phyloP scores from a whole-genome alignment of 1,284 basidiomycete genomes.

The Moesziomyces sp. region DNA sequence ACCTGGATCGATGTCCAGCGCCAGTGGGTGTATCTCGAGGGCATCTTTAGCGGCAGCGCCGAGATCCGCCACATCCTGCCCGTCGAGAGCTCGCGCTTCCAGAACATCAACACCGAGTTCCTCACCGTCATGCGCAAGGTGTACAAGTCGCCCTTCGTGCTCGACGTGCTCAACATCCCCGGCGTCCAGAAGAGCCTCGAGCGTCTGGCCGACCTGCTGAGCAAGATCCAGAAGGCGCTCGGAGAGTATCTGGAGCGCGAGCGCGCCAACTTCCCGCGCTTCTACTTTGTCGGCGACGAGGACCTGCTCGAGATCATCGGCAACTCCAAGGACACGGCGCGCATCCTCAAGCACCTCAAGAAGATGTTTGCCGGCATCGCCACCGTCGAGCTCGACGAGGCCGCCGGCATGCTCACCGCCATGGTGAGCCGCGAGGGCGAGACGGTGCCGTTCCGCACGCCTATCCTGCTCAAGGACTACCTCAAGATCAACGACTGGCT shows the following conservation, averaged over 20 bases:
- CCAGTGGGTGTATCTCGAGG: slow-evolving; percentile 99
- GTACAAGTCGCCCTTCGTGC: slow-evolving; percentile 96
- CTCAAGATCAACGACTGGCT: slow-evolving; percentile 99
- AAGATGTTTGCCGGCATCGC: slow-evolving; percentile 99
- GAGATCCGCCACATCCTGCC: slow-evolving; percentile 82
- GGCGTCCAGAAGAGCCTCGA: slow-evolving; percentile 97
- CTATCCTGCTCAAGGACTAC: slow-evolving; percentile 88
- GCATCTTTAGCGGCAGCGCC: slow-evolving; percentile 99
- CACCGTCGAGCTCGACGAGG: slow-evolving; percentile 81
- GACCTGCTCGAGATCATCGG: slow-evolving; percentile 98
- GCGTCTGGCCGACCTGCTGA: slow-evolving; percentile 91
- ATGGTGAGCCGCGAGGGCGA: slow-evolving; percentile 81
- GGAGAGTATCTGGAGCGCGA: slow-evolving; percentile 99
- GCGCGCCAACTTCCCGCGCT: slow-evolving; percentile 89
- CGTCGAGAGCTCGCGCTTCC: slow-evolving; percentile 94
- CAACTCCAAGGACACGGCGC: slow-evolving; percentile 96
- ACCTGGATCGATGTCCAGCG: slow-evolving; percentile 99
- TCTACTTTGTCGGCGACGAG: slow-evolving; percentile 99
- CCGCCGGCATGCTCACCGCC: slow-evolving; percentile 68
- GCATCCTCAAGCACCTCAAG: slow-evolving; percentile 98
- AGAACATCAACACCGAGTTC: slow-evolving; percentile 99
- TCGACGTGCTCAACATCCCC: slow-evolving; percentile 96
- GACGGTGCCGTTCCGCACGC: slow-evolving; percentile 83
- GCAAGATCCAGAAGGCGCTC: slow-evolving; percentile 98
- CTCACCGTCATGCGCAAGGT: slow-evolving; percentile 99